phyloP scores from a whole-genome alignment of 140 eudicot genomes.

The Artemisia princeps region DNA sequence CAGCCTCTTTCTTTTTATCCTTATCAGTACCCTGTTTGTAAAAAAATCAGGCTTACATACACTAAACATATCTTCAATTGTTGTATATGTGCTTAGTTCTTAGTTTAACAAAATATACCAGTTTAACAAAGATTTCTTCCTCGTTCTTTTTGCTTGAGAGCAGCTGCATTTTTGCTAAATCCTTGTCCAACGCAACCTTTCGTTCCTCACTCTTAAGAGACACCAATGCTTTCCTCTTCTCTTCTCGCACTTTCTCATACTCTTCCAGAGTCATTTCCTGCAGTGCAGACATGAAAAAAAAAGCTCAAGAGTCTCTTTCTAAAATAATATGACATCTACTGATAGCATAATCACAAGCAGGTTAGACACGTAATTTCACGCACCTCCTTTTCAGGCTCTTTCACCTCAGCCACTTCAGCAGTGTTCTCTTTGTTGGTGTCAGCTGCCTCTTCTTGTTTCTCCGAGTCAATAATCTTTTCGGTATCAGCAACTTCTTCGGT shows the following conservation, averaged over 20 bases:
- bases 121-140: slow-evolving; percentile 65
- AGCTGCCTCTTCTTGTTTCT: slow-evolving; percentile 47
- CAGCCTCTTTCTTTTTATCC: slow-evolving; percentile 65
- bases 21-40: slow-evolving; percentile 59
- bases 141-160: slow-evolving; percentile 62
- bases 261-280: slow-evolving; percentile 85
- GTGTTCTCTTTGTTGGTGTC: slow-evolving; percentile 48
- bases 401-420: slow-evolving; percentile 44
- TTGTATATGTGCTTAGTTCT: too few relatives aligned
- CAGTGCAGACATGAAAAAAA: not conserved
- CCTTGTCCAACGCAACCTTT: slow-evolving; percentile 57
- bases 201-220: slow-evolving; percentile 56
- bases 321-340: not conserved
- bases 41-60: not conserved
- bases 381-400: slow-evolving; percentile 67
- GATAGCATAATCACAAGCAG: not conserved
- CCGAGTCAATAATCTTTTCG: slow-evolving; percentile 45
- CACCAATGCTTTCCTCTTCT: slow-evolving; percentile 62
- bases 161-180: slow-evolving; percentile 58
- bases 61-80: not conserved
- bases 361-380: not conserved
- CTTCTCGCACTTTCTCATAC: slow-evolving; percentile 71
- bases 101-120: slow-evolving; percentile 31
- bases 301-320: not conserved
- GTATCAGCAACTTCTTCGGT: slow-evolving; percentile 44